Base-by-base conservation (phyloP, 768 basidiomycete genomes). In the Asterophora lycoperdoides region DNA sequence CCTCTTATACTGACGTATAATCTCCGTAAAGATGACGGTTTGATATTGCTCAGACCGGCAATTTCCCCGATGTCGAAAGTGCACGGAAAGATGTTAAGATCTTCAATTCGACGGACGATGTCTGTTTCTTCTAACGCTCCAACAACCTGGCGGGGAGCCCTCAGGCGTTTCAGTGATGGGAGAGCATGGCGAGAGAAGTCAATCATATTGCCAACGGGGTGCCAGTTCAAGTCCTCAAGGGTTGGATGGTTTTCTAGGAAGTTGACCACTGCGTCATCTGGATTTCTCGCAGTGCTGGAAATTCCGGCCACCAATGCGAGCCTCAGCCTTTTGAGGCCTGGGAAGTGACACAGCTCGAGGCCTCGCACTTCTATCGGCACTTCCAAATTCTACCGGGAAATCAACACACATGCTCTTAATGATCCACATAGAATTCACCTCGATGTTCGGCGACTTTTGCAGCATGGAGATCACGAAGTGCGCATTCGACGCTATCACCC, bases 191-290 rank as follows among this genome's bases (percentile, higher is more conserved):
- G 58, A 1, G 68, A 56, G 10, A 76, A 50, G 13, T 53, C 46
- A n/a, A 70, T n/a, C n/a, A n/a, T 59, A 15, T 58, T 61, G 19
- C 65, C 64, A 1, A 73, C 58, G 2, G 76, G 74, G n/a, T 63
- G 66, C 76, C 76, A 79, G 23, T 59, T 60, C 4, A 79, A 67
- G 13, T 73, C 72, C 50, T 76, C 73, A 36, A 79, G 64, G 1
- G 65, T 65, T 3, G 74, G 69, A 52, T 78, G 75, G n/a, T 64
- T 66, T 46, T 71, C 61, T 9, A 79, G 61, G 52, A 79, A 79
- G 18, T 52, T 57, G 35, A 64, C 58, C 10, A 68, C 64, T 37
- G 69, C 65, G 11, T 63, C 55, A 46, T 73, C 70, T 36, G 70
- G 64, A 28, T 56, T 60, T 29, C 58, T 56, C 4, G 5, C 5